Evolutionary conservation across 495 filamentous ascomycete species (phyloP), one percentile per base, ranked within the genome.

Genomic region (Tuber umbilicatum): DNA sequence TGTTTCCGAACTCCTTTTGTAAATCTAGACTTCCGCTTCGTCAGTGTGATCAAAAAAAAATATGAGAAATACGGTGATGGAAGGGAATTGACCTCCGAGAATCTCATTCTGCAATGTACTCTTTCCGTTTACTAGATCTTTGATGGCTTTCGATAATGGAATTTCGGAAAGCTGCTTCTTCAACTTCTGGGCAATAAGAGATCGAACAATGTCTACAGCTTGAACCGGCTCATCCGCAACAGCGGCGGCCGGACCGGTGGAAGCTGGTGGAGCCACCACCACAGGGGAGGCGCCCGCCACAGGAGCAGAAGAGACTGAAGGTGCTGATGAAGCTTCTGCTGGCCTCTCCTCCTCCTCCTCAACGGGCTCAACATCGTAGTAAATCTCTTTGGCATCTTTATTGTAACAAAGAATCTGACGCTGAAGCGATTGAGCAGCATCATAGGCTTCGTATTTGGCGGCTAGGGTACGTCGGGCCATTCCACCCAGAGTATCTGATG

Each of bases 331-430:
- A 40, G 85, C 81, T 72, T 87, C 84, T 37, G 86, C 81, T 35
- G 87, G 78, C 41, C 90, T 83, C 77, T 90, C 90, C 37, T 90
- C 88, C 85, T 97, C 94, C 67, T 99, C 95, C 81, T 97, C 94
- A 19, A 95, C 88, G 1, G 96, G 96, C 82, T 99, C 95, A 55
- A 97, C 93, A 83, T 97, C 94, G 84, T 99, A 99, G 86, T 99
- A 99, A 78, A 99, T 99, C 83, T 98, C 95, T 83, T 97, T 97
- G 16, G 94, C 93, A 83, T 99, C 95, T 84, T 99, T 99, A 85
- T 96, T 97, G 87, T 98, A 99, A 87, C 95, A 98, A 60, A 98
- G 89, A 84, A 99, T 98, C 84, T 98, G 94, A 79, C 95, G 89
- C 83, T 97, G 94, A 27, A 97, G 89, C 0, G 94, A 97, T 80